Conservation (phyloP, 2,329 filamentous ascomycete genomes). For the Xylariaceae sp. region DNA sequence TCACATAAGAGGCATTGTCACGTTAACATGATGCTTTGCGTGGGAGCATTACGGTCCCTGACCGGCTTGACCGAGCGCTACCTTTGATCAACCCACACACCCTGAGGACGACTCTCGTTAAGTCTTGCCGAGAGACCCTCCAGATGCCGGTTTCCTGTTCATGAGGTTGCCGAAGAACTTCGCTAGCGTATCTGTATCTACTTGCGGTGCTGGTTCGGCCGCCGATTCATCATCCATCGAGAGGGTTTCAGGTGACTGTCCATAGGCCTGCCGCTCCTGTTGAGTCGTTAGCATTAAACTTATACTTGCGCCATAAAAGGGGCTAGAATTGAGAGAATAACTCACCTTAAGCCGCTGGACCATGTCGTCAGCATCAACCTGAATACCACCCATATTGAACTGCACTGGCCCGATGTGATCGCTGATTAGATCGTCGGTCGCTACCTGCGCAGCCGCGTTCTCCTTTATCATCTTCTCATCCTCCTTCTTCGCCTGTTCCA, state of each 20-base stretch:
- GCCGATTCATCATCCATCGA: conserved; percentile 34
- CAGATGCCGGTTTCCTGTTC: conserved; percentile 44
- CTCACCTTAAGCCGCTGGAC: conserved; percentile 75
- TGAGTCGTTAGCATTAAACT: conserved; percentile 22
- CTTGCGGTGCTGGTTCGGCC: conserved; percentile 36
- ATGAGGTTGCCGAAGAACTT: conserved; percentile 57
- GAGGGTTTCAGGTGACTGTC: conserved; percentile 41
- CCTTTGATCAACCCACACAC: background rate
- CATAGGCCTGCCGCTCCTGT: conserved; percentile 54
- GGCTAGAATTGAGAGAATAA: conserved; percentile 2
- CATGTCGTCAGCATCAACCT: conserved; percentile 93
- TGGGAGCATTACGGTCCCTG: background rate
- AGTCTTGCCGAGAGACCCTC: conserved; percentile 22
- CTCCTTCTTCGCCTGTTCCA: conserved; percentile 60
- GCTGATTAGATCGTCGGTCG: conserved; percentile 45
- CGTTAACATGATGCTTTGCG: background rate
- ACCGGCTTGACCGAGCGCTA: background rate
- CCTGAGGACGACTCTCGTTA: conserved; percentile 8
- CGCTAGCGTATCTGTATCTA: conserved; percentile 54
- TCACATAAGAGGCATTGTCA: background rate
- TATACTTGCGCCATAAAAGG: background rate
- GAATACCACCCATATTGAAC: conserved; percentile 97
- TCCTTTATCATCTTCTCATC: conserved; percentile 42
- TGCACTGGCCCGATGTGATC: conserved; percentile 92
- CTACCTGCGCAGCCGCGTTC: conserved; percentile 27